Evolutionary conservation across 306 rosid genomes (phyloP).

Genomic region (Lathyrus aphaca): DNA sequence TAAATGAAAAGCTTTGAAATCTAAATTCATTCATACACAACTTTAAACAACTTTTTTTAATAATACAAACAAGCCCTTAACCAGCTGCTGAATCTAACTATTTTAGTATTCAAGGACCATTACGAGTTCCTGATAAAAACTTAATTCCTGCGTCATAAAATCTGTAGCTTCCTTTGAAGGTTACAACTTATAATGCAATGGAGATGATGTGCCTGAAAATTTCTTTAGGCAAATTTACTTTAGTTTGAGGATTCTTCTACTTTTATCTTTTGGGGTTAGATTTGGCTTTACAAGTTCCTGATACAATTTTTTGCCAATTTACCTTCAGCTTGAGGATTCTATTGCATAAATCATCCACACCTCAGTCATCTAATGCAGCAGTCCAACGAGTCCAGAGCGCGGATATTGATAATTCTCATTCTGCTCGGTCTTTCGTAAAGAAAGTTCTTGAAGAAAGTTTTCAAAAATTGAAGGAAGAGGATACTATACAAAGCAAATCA

Average conservation of each 20-base stretch:
- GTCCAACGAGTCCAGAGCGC: slow-evolving; percentile 55
- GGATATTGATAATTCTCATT: slow-evolving; percentile 55
- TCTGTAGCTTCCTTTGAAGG: neutral
- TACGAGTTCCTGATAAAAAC: neutral
- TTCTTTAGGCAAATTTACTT: slow-evolving; percentile 30
- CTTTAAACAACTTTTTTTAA: neutral
- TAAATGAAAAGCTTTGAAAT: neutral
- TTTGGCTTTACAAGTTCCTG: slow-evolving; percentile 38
- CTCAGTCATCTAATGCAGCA: slow-evolving; percentile 54
- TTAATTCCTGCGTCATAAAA: neutral
- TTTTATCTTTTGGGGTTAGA: neutral
- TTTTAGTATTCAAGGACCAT: slow-evolving; percentile 16
- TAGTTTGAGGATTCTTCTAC: slow-evolving; percentile 19
- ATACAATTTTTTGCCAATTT: slow-evolving; percentile 38
- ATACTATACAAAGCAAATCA: slow-evolving; percentile 54
- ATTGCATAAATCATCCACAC: slow-evolving; percentile 69
- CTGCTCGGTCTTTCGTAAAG: slow-evolving; percentile 64
- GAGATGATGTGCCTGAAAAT: slow-evolving; percentile 1
- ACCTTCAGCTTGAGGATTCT: slow-evolving; percentile 79
- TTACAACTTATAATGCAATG: slow-evolving; percentile 23
- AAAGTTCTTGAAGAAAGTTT: slow-evolving; percentile 76
- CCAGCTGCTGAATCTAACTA: slow-evolving; percentile 14
- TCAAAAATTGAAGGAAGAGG: slow-evolving; percentile 71
- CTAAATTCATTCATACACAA: neutral
- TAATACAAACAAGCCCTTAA: neutral